Percentiles rank a stretch among this genome's conserved stretches.
Evolutionary conservation across 1,139 yeast genomes (phyloP).

Genomic region (Debaryomycetaceae sp.): DNA sequence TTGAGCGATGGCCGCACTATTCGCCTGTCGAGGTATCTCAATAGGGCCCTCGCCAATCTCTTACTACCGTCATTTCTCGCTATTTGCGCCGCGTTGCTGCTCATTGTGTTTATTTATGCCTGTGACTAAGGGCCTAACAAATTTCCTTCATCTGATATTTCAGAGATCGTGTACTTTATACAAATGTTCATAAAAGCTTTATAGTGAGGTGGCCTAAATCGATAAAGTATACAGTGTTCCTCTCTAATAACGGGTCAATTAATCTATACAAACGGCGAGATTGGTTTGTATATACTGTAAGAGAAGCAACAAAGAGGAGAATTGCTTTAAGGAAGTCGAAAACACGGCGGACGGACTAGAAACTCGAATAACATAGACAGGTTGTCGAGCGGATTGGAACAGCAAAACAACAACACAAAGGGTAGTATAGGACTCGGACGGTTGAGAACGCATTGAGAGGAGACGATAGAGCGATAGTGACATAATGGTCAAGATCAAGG

Average conservation of each 20-base stretch:
- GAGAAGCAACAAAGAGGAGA: no score
- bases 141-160: no score
- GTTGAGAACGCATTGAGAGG: not conserved
- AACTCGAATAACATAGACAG: not conserved
- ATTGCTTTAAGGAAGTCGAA: not conserved
- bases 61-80: not conserved
- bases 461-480: not conserved
- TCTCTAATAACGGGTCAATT: not conserved
- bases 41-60: not conserved
- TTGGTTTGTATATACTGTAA: not conserved
- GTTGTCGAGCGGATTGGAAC: not conserved
- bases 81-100: not conserved
- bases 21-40: conserved; percentile 5
- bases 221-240: not conserved
- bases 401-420: not conserved
- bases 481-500: conserved; percentile 80
- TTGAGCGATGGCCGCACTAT: conserved; percentile 24
- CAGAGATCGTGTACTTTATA: not conserved
- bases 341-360: not conserved
- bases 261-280: not conserved
- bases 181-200: not conserved
- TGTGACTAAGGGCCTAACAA: no score
- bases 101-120: not conserved
- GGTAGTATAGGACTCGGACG: not conserved
- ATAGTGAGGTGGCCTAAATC: not conserved